phyloP scores from a whole-genome alignment of 164 flowering plant genomes.

The Houttuynia cordata region DNA sequence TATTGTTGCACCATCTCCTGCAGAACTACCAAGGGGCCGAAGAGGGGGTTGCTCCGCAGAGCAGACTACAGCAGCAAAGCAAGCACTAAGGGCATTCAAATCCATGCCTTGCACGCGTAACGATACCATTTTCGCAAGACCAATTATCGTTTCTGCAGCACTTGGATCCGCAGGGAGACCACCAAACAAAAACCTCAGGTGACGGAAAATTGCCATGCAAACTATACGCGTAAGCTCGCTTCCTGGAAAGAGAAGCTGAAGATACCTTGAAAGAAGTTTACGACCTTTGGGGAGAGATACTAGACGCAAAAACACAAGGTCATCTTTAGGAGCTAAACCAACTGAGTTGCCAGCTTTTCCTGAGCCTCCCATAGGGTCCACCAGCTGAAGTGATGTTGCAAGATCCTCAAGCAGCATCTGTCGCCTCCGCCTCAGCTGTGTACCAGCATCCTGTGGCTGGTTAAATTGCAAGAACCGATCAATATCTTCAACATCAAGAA shows the following conservation, averaged over 20 bases:
- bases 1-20: slow-evolving; percentile 82
- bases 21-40: slow-evolving; percentile 77
- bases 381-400: slow-evolving; percentile 82
- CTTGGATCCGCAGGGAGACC: slow-evolving; percentile 48
- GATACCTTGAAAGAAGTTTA: slow-evolving; percentile 58
- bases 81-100: slow-evolving; percentile 72
- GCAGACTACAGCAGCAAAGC: slow-evolving; percentile 90
- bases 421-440: slow-evolving; percentile 54
- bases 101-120: slow-evolving; percentile 60
- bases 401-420: slow-evolving; percentile 70
- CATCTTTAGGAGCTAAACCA: slow-evolving; percentile 46
- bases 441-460: slow-evolving; percentile 79
- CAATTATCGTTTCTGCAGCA: slow-evolving; percentile 41
- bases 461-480: slow-evolving; percentile 65
- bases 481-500: slow-evolving; percentile 88
- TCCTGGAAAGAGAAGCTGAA: slow-evolving; percentile 67
- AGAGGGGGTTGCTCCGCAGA: slow-evolving; percentile 91
- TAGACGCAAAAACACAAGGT: slow-evolving; percentile 70
- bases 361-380: slow-evolving; percentile 57
- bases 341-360: slow-evolving; percentile 39
- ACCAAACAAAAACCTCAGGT: slow-evolving; percentile 82
- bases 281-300: slow-evolving; percentile 85
- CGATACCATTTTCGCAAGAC: slow-evolving; percentile 47
- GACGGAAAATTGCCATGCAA: slow-evolving; percentile 91
- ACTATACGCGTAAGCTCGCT: slow-evolving; percentile 68